phyloP scores from a whole-genome alignment of 768 basidiomycete species.

The Mrakia gelida region DNA sequence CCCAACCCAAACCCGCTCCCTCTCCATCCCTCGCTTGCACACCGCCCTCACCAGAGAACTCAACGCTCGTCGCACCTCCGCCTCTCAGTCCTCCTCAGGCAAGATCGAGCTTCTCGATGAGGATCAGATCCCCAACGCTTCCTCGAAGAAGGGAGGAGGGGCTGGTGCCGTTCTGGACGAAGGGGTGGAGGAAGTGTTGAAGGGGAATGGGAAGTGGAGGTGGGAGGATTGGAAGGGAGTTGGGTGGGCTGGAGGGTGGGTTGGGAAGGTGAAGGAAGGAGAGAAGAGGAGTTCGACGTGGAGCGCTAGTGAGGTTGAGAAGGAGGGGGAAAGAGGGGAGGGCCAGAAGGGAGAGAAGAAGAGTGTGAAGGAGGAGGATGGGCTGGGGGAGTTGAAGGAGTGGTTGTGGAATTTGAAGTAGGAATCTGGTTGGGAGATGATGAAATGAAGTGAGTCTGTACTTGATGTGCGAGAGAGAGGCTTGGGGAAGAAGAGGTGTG shows the following conservation, averaged over 20 bases:
- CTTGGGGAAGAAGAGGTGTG: no score
- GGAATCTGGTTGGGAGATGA: neutral
- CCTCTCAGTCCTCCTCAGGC: neutral
- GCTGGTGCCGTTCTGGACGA: neutral
- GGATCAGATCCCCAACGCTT: neutral
- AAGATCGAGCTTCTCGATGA: conserved; percentile 28
- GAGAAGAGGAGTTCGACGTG: neutral
- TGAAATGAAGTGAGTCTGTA: no score
- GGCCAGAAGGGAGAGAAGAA: conserved; percentile 1
- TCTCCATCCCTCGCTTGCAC: conserved; percentile 27
- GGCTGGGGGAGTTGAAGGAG: conserved; percentile 30
- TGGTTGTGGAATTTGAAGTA: conserved; percentile 30
- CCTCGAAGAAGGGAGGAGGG: neutral
- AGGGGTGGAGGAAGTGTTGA: conserved; percentile 26
- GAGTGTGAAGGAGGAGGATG: conserved; percentile 2
- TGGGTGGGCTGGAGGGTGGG: conserved; percentile 30
- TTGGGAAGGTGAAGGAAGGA: neutral
- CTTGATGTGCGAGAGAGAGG: no score
- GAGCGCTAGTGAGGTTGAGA: neutral
- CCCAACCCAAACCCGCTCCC: conserved; percentile 16
- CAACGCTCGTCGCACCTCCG: conserved; percentile 26
- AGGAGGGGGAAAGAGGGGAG: neutral
- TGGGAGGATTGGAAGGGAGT: conserved; percentile 33
- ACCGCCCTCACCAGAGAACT: conserved; percentile 30
- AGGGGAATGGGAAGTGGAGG: conserved; percentile 24